A percentile compares a stretch with the other conserved stretches of the same genome.
These are phyloP conservation scores for Phytophthora pluvialis DNA, from an alignment of 352 stramenopile genomes.

Conservation along the genomic window DNA sequence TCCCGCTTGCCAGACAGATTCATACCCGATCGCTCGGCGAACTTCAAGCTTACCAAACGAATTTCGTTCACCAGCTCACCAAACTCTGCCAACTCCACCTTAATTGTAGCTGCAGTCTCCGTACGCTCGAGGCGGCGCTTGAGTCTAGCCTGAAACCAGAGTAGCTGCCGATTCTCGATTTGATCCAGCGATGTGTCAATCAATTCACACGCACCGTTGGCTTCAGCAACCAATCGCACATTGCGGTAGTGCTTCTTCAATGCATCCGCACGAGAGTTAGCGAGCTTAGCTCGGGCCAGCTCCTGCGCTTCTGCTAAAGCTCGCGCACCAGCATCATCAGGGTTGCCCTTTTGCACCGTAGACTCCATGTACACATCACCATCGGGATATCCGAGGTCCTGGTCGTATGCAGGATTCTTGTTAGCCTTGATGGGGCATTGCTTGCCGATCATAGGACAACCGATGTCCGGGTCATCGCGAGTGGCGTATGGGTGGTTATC, in stretches of 20 bases:
- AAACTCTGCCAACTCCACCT: slow-evolving; percentile 86
- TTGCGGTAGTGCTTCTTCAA: slow-evolving; percentile 92
- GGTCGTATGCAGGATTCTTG: slow-evolving; percentile 67
- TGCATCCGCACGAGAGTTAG: slow-evolving; percentile 76
- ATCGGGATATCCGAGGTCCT: slow-evolving; percentile 85
- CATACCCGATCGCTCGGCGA: slow-evolving; percentile 87
- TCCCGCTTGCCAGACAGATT: slow-evolving; percentile 86
- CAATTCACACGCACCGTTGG: slow-evolving; percentile 78
- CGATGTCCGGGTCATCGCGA: slow-evolving; percentile 81
- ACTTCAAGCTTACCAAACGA: slow-evolving; percentile 76
- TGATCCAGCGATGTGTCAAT: slow-evolving; percentile 80
- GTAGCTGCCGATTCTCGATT: slow-evolving; percentile 71
- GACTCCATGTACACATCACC: slow-evolving; percentile 83
- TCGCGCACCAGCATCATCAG: slow-evolving; percentile 72
- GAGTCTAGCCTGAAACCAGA: slow-evolving; percentile 80
- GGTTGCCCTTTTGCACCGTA: slow-evolving; percentile 66
- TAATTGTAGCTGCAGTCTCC: slow-evolving; percentile 86
- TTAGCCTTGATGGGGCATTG: slow-evolving; percentile 92
- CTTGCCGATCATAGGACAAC: slow-evolving; percentile 90
- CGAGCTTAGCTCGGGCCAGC: slow-evolving; percentile 62
- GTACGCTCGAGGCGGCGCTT: slow-evolving; percentile 76
- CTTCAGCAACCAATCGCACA: slow-evolving; percentile 78
- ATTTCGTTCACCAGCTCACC: slow-evolving; percentile 84
- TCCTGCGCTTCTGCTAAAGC: slow-evolving; percentile 74
- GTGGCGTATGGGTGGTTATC: slow-evolving; percentile 91